Conservation (phyloP, 2,329 filamentous ascomycete species). For the Aaosphaeria pasadenensis region DNA sequence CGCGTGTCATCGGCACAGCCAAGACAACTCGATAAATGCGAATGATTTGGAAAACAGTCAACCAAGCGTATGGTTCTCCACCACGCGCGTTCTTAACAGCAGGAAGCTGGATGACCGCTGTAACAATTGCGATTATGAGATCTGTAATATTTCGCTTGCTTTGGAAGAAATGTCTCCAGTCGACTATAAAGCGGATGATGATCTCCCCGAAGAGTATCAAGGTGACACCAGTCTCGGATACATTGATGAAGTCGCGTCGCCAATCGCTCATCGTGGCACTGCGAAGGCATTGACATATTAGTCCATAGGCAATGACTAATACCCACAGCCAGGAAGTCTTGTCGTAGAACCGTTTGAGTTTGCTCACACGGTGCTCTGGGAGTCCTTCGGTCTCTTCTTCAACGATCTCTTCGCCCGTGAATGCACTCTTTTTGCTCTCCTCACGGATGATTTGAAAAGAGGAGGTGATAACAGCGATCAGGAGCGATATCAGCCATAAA, state of each 20-base stretch:
- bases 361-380: slow-evolving; percentile 41
- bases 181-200: slow-evolving; percentile 68
- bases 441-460: slow-evolving; percentile 98
- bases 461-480: slow-evolving; percentile 95
- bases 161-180: slow-evolving; percentile 78
- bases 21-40: slow-evolving; percentile 89
- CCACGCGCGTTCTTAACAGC: slow-evolving; percentile 62
- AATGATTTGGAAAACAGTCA: slow-evolving; percentile 90
- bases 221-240: slow-evolving; percentile 73
- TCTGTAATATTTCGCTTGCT: slow-evolving; percentile 77
- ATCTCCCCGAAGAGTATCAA: slow-evolving; percentile 80
- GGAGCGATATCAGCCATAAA: slow-evolving; percentile 91
- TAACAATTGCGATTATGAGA: slow-evolving; percentile 74
- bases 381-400: slow-evolving; percentile 34
- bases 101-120: slow-evolving; percentile 81
- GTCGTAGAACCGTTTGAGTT: slow-evolving; percentile 69
- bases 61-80: slow-evolving; percentile 74
- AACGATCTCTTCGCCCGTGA: slow-evolving; percentile 66
- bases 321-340: slow-evolving; percentile 79
- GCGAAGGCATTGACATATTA: slow-evolving; percentile 75
- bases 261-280: slow-evolving; percentile 70
- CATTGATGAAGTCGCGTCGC: slow-evolving; percentile 63
- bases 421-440: slow-evolving; percentile 91
- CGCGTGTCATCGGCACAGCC: slow-evolving; percentile 80
- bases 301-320: slow-evolving; percentile 70